These are phyloP conservation scores for Mangifera indica DNA, from an alignment of 345 rosid species.

Conservation along the genomic window DNA sequence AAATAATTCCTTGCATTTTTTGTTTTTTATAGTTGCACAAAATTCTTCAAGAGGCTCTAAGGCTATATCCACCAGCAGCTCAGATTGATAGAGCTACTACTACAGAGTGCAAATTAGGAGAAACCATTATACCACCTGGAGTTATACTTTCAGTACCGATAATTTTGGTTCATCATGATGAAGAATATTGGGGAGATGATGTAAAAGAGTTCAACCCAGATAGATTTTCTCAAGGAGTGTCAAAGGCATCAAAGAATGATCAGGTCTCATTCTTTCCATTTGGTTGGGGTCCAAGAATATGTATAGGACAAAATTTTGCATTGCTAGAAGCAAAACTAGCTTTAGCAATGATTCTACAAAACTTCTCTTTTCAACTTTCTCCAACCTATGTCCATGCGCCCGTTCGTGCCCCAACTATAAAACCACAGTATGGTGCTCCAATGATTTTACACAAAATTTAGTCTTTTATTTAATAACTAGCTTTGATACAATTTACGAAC, in stretches of 20 bases:
- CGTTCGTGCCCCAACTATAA: too few species aligned
- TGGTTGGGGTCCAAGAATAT: too few species aligned
- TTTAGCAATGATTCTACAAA: too few species aligned
- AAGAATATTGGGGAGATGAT: constrained; percentile 55
- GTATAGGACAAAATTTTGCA: too few species aligned
- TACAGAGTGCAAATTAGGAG: constrained; percentile 43
- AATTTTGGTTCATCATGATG: constrained; percentile 40
- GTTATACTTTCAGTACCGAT: constrained; percentile 22
- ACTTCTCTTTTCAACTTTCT: too few species aligned
- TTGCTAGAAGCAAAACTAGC: too few species aligned
- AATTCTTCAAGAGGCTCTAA: constrained; percentile 6
- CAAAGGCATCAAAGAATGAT: constrained; percentile 47
- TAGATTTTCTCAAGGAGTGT: constrained; percentile 49
- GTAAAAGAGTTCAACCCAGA: constrained; percentile 53
- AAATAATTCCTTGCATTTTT: background rate
- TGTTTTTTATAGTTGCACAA: constrained; percentile 20
- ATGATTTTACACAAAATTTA: too few species aligned
- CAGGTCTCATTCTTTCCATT: constrained; percentile 14
- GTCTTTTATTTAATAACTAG: too few species aligned
- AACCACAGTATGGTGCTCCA: too few species aligned
- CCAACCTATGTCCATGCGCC: too few species aligned
- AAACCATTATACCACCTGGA: constrained; percentile 37
- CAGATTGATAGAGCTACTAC: constrained; percentile 19
- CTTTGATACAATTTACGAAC: too few species aligned
- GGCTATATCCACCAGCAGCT: constrained; percentile 29